phyloP scores from a whole-genome alignment of 1,284 basidiomycete genomes.

The Ganoderma sinense region DNA sequence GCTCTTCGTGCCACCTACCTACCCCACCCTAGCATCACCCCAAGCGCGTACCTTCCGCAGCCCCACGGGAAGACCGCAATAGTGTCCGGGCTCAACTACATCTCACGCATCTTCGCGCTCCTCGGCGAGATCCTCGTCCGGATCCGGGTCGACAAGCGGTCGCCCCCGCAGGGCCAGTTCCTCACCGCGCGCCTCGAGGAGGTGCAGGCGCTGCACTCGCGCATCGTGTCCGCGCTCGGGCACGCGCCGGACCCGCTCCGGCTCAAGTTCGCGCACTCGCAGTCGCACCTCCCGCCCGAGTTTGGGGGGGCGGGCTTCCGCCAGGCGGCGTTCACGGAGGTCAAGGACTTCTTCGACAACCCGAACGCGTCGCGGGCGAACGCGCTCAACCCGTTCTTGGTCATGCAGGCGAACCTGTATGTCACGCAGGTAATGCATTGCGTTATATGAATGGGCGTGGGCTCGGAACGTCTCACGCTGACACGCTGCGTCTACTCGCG shows the following conservation, averaged over 20 bases:
- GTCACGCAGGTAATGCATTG: conserved; percentile 90
- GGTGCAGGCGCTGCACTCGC: conserved; percentile 76
- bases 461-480: neutral
- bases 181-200: conserved; percentile 83
- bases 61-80: conserved; percentile 84
- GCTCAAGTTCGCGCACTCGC: conserved; percentile 62
- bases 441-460: conserved; percentile 33
- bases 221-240: conserved; percentile 72
- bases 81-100: conserved; percentile 87
- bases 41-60: conserved; percentile 80
- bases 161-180: conserved; percentile 83
- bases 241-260: conserved; percentile 77
- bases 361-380: conserved; percentile 84
- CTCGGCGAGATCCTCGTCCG: conserved; percentile 85
- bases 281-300: conserved; percentile 60
- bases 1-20: neutral
- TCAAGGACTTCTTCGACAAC: conserved; percentile 89
- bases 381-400: conserved; percentile 86
- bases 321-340: conserved; percentile 83
- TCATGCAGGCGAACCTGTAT: conserved; percentile 89
- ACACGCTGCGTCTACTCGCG: neutral
- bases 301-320: conserved; percentile 74
- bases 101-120: conserved; percentile 83
- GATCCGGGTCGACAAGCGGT: conserved; percentile 84
- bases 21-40: conserved; percentile 73